phyloP scores from a whole-genome alignment of 2,329 filamentous ascomycete species.

The Fusarium burgessii region DNA sequence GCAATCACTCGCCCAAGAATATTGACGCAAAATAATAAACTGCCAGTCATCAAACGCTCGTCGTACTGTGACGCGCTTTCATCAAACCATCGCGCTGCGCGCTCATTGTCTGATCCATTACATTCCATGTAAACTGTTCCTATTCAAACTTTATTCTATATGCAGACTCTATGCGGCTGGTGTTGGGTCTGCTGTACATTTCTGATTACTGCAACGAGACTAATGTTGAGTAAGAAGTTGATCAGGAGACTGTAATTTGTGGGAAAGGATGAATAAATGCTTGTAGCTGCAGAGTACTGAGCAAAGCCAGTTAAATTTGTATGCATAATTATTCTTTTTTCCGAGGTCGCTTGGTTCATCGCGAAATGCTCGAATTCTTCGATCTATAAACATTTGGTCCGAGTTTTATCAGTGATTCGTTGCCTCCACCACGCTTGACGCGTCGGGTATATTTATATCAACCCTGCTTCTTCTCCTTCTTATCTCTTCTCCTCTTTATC shows the following conservation, averaged over 20 bases:
- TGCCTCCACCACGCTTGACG: background rate
- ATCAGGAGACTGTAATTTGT: background rate
- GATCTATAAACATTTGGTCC: rapidly evolving
- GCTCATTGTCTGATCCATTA: no score
- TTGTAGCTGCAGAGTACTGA: no score
- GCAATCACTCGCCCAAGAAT: no score
- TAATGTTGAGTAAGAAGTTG: background rate
- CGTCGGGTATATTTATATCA: background rate
- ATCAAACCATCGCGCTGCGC: no score
- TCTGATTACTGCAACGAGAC: background rate
- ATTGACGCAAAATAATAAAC: no score
- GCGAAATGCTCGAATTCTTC: no score
- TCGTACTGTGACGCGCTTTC: no score
- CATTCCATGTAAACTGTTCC: no score
- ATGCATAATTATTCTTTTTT: background rate
- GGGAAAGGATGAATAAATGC: rapidly evolving
- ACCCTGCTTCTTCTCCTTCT: background rate
- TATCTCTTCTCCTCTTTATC: background rate
- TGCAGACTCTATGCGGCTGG: slow-evolving; percentile 1
- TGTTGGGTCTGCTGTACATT: slow-evolving; percentile 4
- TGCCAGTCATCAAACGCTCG: no score
- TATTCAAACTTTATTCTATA: no score
- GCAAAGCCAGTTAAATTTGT: no score
- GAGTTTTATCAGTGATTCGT: background rate
- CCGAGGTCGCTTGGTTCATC: rapidly evolving